phyloP scores from a whole-genome alignment of 2,329 filamentous ascomycete species.

The Cercospora berteroae region DNA sequence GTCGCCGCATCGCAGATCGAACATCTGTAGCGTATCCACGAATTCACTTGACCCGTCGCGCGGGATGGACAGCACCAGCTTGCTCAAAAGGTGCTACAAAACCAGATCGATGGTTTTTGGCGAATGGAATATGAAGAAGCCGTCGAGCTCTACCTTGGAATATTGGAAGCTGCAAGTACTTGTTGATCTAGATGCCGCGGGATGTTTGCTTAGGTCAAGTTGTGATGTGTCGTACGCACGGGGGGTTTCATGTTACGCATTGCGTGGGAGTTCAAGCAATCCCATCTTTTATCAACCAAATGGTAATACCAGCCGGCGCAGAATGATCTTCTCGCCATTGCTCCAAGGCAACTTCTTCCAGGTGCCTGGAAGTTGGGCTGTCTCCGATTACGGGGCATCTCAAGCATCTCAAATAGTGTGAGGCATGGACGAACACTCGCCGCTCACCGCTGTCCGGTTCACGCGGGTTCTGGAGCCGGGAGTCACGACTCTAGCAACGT shows the following conservation, averaged over 20 bases:
- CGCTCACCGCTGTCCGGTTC: neutral
- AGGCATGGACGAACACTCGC: neutral
- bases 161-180: neutral
- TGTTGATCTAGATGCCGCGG: neutral
- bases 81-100: neutral
- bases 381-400: neutral
- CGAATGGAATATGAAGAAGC: neutral
- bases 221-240: neutral
- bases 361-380: neutral
- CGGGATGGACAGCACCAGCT: neutral
- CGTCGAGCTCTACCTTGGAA: neutral
- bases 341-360: neutral
- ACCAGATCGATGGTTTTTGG: neutral
- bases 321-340: neutral
- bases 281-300: neutral
- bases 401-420: neutral
- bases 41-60: neutral
- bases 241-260: neutral
- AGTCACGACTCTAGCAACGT: neutral
- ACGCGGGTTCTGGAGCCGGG: neutral
- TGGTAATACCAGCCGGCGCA: neutral
- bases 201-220: neutral
- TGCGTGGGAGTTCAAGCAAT: neutral
- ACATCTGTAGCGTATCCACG: neutral
- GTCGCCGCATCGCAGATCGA: neutral